Percentiles rank a stretch among this genome's conserved stretches.
Evolutionary conservation across 1,139 yeast species (phyloP).

Genomic region (Ogataea hybrid): DNA sequence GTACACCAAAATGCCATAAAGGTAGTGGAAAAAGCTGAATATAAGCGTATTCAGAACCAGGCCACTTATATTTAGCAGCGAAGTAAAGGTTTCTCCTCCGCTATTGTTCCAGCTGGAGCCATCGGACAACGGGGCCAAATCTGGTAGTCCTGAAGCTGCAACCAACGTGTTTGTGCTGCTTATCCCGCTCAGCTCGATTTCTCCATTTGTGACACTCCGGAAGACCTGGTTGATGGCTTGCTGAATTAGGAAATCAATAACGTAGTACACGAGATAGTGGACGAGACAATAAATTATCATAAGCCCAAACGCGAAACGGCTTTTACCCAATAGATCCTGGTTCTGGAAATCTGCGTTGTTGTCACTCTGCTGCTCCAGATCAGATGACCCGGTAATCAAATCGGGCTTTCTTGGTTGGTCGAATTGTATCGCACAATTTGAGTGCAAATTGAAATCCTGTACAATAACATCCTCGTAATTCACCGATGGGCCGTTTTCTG

Average conservation of each 20-base stretch:
- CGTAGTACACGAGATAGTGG: conserved; percentile 18
- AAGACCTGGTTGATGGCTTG: conserved; percentile 18
- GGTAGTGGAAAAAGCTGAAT: conserved; percentile 21
- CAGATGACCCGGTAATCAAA: not conserved
- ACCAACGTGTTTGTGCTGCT: conserved; percentile 9
- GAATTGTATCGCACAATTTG: conserved; percentile 2
- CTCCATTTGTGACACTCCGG: conserved; percentile 12
- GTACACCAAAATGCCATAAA: conserved; percentile 16
- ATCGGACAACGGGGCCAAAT: not conserved
- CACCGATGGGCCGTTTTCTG: conserved; percentile 3
- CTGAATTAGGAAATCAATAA: conserved; percentile 19
- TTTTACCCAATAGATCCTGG: conserved; percentile 17
- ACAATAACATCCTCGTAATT: conserved; percentile 1
- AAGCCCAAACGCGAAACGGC: conserved; percentile 16
- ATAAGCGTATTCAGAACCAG: conserved; percentile 20
- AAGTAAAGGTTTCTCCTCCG: conserved; percentile 19
- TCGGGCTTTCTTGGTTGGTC: conserved; percentile 1
- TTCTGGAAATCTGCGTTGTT: conserved; percentile 8
- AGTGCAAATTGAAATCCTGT: conserved; percentile 4
- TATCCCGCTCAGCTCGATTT: conserved; percentile 16
- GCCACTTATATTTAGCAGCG: conserved; percentile 18
- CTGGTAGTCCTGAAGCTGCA: conserved; percentile 5
- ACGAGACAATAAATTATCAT: conserved; percentile 17
- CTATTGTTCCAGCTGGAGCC: conserved; percentile 15
- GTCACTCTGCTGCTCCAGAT: conserved; percentile 4